Evolutionary conservation across 2,329 filamentous ascomycete genomes (phyloP), one percentile per base, ranked within the genome.

Genomic region (Nemania diffusa): DNA sequence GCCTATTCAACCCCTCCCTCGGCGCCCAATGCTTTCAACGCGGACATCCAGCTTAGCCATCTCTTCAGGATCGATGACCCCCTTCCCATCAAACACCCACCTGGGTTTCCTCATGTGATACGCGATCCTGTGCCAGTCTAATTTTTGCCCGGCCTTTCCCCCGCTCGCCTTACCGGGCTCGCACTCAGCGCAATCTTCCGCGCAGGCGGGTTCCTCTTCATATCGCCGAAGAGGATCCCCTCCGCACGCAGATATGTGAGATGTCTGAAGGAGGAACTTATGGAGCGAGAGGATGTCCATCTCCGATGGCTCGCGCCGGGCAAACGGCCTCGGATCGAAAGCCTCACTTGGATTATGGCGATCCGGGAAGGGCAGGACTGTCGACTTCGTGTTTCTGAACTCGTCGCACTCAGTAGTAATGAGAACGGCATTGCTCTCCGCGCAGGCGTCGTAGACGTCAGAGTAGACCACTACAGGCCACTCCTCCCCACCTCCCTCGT

Each of bases 321-420:
- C 72, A 69, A 86, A 84, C 0, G 84, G 84, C 37, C 83, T 79
- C 13, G 84, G 84, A 68, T 87, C 85, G 1, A 76, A 71, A 15
- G 46, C 24, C 40, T 24, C 58, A 8, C 24, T 52, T 17, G 48
- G 34, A 17, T 37, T n/a, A 17, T 40, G 9, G 6, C n/a, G 5
- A 22, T 15, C 27, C 3, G 40, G 29, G 15, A 24, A 24, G 77
- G 78, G 71, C 64, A 24, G 32, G 29, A 46, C 57, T 46, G 50
- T 34, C 55, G 60, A 59, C 57, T 26, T 64, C 48, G 56, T 78
- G 72, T 81, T 82, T 59, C 81, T 81, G 77, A 87, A 87, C 79
- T 87, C 84, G 72, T 87, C 84, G 68, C 85, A 86, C 65, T 87
- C 84, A 57, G 85, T 87, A n/a, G 84, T 83, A 73, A 87, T 84